Evolutionary conservation across 345 rosid species (phyloP), one percentile per base, ranked within the genome.

Genomic region (Pugionium cornutum): DNA sequence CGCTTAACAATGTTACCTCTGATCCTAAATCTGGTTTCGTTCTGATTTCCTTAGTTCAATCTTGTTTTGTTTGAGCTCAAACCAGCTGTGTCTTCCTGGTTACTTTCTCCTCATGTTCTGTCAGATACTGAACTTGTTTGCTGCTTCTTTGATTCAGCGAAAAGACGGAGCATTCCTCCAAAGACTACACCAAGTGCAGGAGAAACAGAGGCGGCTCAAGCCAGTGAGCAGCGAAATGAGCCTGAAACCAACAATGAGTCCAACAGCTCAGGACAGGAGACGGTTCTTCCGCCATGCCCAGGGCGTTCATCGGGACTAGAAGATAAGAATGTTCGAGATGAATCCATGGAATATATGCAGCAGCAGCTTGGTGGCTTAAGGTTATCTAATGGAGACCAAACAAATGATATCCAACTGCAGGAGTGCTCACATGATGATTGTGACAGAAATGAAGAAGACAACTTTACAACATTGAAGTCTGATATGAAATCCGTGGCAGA

Each of bases 381-480:
- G 4, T 36, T 36, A 36, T 36, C 40, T 36, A 73, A 18, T 18
- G 18, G 18, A 18, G 18, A 18, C 18, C 18, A 44, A 28, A 58
- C 54, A n/a, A 60, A 65, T 47, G 79, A 44, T 61, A 75, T 56
- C 58, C 68, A 58, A 30, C 45, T 25, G 50, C 26, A 36, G 54
- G 75, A 63, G 53, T 32, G 56, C 48, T 42, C 74, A 60, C 58
- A 44, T 53, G 44, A 3, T 30, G 53, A 44, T 34, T 35, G 18
- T 18, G 18, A 18, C 18, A 18, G 18, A 18, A 18, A 18, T 18
- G 18, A 18, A 18, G 18, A 18, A 18, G 18, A 18, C 18, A 18
- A 18, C 18, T 18, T 18, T 57, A 53, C 29, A 18, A 18, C 18
- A 18, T 18, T 18, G 18, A 18, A 18, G 18, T 18, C 18, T 18